Conservation (phyloP, 352 stramenopile species). For the Pythium brachiatum region DNA sequence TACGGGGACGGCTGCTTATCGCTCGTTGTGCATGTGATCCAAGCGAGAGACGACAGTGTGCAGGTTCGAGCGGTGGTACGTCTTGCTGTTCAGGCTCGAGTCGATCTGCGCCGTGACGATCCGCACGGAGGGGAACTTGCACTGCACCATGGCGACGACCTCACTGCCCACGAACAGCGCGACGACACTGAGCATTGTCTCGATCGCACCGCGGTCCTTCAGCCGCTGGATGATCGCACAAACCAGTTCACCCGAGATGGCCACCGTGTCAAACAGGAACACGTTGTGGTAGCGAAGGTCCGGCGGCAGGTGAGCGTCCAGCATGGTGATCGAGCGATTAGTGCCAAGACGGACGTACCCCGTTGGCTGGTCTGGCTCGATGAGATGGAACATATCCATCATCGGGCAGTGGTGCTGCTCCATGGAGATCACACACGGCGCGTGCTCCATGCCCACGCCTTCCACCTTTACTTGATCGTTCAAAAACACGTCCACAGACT, state of each 20-base stretch:
- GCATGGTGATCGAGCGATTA: neutral
- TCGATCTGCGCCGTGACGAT: constrained; percentile 32
- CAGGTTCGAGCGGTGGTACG: constrained; percentile 2
- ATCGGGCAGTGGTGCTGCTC: constrained; percentile 18
- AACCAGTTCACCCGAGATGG: constrained; percentile 31
- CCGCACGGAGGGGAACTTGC: constrained; percentile 28
- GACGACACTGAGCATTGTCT: constrained; percentile 42
- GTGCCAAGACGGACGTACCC: constrained; percentile 12
- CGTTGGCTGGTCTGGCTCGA: constrained; percentile 23
- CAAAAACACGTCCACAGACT: constrained; percentile 9
- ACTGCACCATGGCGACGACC: constrained; percentile 35
- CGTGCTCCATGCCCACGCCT: constrained; percentile 7
- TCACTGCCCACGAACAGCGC: constrained; percentile 34
- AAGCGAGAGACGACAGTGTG: constrained; percentile 10
- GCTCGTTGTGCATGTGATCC: constrained; percentile 6
- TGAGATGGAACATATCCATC: constrained; percentile 26
- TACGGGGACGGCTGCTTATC: too few species aligned
- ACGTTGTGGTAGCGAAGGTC: constrained; percentile 49
- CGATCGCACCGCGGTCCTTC: constrained; percentile 37
- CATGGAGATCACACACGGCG: constrained; percentile 25
- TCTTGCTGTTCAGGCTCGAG: constrained; percentile 14
- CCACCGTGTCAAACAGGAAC: constrained; percentile 43
- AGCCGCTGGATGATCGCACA: constrained; percentile 33
- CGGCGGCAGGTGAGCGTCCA: constrained; percentile 20
- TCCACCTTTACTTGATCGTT: constrained; percentile 13